Evolutionary conservation across 148 eudicot species (phyloP).

Genomic region (Vaccinium corymbosum): DNA sequence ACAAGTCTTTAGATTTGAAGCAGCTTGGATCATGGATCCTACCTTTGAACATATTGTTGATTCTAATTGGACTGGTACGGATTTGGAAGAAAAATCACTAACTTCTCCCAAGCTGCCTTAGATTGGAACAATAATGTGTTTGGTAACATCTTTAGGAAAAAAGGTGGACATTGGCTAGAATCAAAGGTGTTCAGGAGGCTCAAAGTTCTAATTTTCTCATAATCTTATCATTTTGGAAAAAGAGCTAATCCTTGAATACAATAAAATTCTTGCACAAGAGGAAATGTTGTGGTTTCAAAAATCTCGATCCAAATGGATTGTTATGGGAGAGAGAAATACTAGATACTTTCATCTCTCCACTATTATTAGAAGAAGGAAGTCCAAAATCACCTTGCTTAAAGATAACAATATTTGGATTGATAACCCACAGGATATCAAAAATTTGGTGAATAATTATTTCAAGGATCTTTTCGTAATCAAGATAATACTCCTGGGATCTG

Average conservation of each 20-base stretch:
- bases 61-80: rapidly evolving
- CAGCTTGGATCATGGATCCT: neutral
- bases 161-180: neutral
- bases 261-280: neutral
- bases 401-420: neutral
- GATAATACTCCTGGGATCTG: too few species aligned
- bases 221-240: neutral
- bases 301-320: neutral
- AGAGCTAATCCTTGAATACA: neutral
- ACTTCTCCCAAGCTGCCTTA: neutral
- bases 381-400: neutral
- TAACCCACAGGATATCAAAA: neutral
- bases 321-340: neutral
- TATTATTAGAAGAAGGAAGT: neutral
- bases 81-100: neutral
- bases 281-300: neutral
- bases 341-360: neutral
- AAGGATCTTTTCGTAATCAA: too few species aligned
- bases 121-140: neutral
- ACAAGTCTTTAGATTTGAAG: neutral
- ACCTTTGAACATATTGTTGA: neutral
- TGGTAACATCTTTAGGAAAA: neutral
- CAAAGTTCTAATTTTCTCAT: neutral
- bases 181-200: neutral
- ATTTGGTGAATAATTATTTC: too few species aligned